Evolutionary conservation across 306 rosid genomes (phyloP).

Genomic region (Quercus glauca): DNA sequence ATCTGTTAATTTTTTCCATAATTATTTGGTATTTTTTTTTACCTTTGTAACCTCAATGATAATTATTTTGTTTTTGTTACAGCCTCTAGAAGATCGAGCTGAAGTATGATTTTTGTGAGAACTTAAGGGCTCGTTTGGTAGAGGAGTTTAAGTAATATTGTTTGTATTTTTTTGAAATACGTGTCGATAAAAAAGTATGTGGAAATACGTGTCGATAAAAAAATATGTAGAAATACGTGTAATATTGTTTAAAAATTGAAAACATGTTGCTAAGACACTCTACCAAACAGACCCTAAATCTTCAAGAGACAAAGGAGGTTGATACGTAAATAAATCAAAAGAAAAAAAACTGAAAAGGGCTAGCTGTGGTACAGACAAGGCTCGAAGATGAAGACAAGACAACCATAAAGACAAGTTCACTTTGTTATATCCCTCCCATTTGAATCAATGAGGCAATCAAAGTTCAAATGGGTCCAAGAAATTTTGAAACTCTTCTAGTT

Average conservation of each 20-base stretch:
- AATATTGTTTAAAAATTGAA: too few relatives aligned
- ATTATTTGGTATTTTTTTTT: too few relatives aligned
- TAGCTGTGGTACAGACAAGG: background rate
- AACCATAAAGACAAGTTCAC: background rate
- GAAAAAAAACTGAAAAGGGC: background rate
- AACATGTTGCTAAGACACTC: too few relatives aligned
- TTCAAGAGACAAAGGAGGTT: background rate
- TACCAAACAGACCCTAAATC: background rate
- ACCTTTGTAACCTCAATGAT: too few relatives aligned
- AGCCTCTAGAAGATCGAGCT: background rate
- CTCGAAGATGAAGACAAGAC: background rate
- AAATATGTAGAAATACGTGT: too few relatives aligned
- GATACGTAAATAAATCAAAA: background rate
- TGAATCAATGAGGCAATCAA: background rate
- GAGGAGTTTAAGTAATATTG: too few relatives aligned
- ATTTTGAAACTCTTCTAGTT: background rate
- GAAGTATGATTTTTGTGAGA: background rate
- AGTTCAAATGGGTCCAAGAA: background rate
- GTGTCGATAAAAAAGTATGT: too few relatives aligned
- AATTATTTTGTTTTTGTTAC: background rate
- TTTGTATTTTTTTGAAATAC: too few relatives aligned
- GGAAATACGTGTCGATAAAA: too few relatives aligned
- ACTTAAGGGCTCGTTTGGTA: background rate
- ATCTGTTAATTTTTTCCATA: too few relatives aligned
- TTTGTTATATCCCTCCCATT: background rate